Base-by-base conservation (phyloP, 352 stramenopile genomes). In the Pythium apleroticum region DNA sequence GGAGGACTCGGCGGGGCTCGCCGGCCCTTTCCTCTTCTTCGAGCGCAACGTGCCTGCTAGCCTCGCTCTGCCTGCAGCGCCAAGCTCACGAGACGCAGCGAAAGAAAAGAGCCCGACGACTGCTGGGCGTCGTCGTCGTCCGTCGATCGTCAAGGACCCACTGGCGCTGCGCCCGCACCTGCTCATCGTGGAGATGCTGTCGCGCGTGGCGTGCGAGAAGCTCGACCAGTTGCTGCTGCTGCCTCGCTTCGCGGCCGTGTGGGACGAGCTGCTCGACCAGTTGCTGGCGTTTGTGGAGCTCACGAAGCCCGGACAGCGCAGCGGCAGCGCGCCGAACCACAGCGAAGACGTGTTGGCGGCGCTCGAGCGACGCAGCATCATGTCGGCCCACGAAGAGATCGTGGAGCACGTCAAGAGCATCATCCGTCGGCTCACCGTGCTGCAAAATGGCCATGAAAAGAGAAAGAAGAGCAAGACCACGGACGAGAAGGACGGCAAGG, bases 321-420 rank as follows among this genome's bases (percentile, higher is more conserved):
- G 57, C 4, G 41, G 65, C 11, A 54, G 39, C 15, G 52, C n/a
- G 15, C n/a, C 31, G 9, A 25, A 33, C n/a, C 22, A 49, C n/a
- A 63, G 53, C 28, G 62, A 68, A 35, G 62, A 68, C 27, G 41
- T 86, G 37, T 72, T 88, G 30, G 78, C 74, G 4, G 80, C 81
- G n/a, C 55, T 92, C 14, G 83, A 92, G 30, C 78, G 83, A 15
- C 77, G 83, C 55, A 86, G 76, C 28, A 76, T 88, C 12, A 60
- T 88, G 31, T 85, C 76, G 17, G 76, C 77, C 0, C 84, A 92
- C 37, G 84, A 92, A 46, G 84, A 92, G 57, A 90, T 92, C 55
- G 66, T 90, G 2, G 81, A 89, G 57, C 81, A 92, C 43, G 76
- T 77, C 27, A 82, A 82, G 56, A 80, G 78, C 9, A 78, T 92